Percentiles rank a stretch among this genome's conserved stretches.
These are phyloP conservation scores for Melaleuca quinquenervia DNA, from an alignment of 345 rosid species.

Conservation along the genomic window DNA sequence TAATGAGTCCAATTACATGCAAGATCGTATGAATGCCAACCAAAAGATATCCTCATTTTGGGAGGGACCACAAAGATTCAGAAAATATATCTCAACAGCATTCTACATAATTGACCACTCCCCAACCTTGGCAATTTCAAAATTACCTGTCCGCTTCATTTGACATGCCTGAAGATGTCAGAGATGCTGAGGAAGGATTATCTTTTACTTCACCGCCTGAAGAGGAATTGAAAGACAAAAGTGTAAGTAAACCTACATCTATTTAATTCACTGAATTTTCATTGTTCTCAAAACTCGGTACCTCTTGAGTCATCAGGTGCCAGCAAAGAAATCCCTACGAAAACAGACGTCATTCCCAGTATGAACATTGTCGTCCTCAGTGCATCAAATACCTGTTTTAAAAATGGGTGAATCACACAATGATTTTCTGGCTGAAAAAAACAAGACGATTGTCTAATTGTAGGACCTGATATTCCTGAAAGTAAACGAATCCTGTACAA, in stretches of 20 bases:
- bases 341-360: slow-evolving; percentile 78
- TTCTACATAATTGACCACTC: background rate
- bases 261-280: background rate
- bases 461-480: slow-evolving; percentile 92
- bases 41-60: background rate
- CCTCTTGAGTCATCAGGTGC: slow-evolving; percentile 96
- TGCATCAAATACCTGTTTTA: slow-evolving; percentile 67
- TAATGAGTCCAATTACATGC: background rate
- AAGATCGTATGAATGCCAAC: background rate
- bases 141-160: slow-evolving; percentile 65
- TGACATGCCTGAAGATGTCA: slow-evolving; percentile 39
- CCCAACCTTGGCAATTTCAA: background rate
- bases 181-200: slow-evolving; percentile 35
- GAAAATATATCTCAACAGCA: background rate
- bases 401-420: background rate
- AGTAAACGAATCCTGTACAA: slow-evolving; percentile 94
- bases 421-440: background rate
- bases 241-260: background rate
- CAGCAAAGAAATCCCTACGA: slow-evolving; percentile 78
- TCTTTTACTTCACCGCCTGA: slow-evolving; percentile 76
- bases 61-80: background rate
- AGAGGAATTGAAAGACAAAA: background rate
- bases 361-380: slow-evolving; percentile 92
- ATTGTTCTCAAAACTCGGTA: background rate
- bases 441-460: background rate